Evolutionary conservation across 2,329 filamentous ascomycete genomes (phyloP).

Genomic region (Chaetomiaceae sp.): DNA sequence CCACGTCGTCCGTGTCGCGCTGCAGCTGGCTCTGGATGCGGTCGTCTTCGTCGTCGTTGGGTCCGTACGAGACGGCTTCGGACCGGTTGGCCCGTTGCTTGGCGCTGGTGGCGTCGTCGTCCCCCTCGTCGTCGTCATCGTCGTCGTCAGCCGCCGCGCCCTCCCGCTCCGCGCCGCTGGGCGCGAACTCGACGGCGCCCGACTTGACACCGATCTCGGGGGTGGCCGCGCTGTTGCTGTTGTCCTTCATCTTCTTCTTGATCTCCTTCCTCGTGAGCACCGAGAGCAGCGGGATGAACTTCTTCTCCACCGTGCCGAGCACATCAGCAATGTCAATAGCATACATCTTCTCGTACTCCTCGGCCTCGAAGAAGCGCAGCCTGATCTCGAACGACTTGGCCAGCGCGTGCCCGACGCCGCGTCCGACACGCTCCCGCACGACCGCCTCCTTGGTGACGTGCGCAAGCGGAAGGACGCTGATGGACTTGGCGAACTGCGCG

Average conservation of each 20-base stretch:
- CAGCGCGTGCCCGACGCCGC: slow-evolving; percentile 60
- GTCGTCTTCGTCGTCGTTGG: slow-evolving; percentile 87
- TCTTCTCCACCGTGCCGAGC: slow-evolving; percentile 70
- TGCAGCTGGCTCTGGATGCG: slow-evolving; percentile 62
- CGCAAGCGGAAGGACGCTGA: slow-evolving; percentile 78
- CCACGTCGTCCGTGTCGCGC: slow-evolving; percentile 48
- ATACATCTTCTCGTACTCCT: slow-evolving; percentile 82
- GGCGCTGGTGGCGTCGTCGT: slow-evolving; percentile 69
- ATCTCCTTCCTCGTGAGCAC: slow-evolving; percentile 70
- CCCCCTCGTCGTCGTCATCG: slow-evolving; percentile 58
- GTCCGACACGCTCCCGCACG: slow-evolving; percentile 74
- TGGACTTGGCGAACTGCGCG: slow-evolving; percentile 82
- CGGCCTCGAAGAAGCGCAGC: slow-evolving; percentile 75
- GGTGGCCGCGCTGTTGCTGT: slow-evolving; percentile 62
- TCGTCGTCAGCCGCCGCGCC: slow-evolving; percentile 39
- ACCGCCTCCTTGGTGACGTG: slow-evolving; percentile 77
- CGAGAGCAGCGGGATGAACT: slow-evolving; percentile 69
- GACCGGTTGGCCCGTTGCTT: slow-evolving; percentile 71
- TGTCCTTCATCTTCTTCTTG: slow-evolving; percentile 68
- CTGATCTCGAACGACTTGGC: slow-evolving; percentile 83
- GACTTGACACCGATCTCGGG: slow-evolving; percentile 63
- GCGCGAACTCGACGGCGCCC: slow-evolving; percentile 49
- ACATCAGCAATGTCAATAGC: slow-evolving; percentile 77
- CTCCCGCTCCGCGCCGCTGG: slow-evolving; percentile 31
- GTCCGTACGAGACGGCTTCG: slow-evolving; percentile 83